phyloP scores from a whole-genome alignment of 164 flowering plant genomes.

The Dillenia turbinata region DNA sequence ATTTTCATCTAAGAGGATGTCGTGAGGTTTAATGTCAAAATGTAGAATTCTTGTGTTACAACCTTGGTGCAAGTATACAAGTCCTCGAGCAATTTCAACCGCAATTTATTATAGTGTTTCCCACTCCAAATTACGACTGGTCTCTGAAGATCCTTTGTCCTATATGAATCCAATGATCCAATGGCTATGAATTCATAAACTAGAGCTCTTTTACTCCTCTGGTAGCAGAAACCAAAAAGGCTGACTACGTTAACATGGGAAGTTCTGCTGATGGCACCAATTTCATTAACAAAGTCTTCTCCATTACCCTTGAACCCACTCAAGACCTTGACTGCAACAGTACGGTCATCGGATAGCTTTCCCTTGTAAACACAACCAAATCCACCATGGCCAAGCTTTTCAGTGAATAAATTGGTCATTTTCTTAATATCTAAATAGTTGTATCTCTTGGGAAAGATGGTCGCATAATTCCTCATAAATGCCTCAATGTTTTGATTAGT shows the following conservation, averaged over 20 bases:
- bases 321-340: constrained; percentile 22
- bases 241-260: constrained; percentile 24
- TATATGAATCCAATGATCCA: constrained; percentile 26
- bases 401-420: too few relatives aligned
- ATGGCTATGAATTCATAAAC: constrained; percentile 27
- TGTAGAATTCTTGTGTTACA: too few relatives aligned
- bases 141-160: background rate
- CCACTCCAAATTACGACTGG: constrained; percentile 1
- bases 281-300: constrained; percentile 28
- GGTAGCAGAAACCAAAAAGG: constrained; percentile 24
- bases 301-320: constrained; percentile 12
- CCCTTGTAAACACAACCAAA: constrained; percentile 19
- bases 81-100: too few relatives aligned
- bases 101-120: background rate
- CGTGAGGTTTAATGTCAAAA: too few relatives aligned
- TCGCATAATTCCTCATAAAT: too few relatives aligned
- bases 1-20: constrained; percentile 12
- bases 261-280: constrained; percentile 20
- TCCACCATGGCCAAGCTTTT: too few relatives aligned
- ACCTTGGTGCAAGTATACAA: too few relatives aligned
- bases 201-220: constrained; percentile 18
- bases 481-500: too few relatives aligned
- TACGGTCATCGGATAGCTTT: constrained; percentile 13
- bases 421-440: too few relatives aligned
- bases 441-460: too few relatives aligned